These are phyloP conservation scores for Colletotrichum scovillei DNA, from an alignment of 2,329 filamentous ascomycete genomes.

Conservation along the genomic window DNA sequence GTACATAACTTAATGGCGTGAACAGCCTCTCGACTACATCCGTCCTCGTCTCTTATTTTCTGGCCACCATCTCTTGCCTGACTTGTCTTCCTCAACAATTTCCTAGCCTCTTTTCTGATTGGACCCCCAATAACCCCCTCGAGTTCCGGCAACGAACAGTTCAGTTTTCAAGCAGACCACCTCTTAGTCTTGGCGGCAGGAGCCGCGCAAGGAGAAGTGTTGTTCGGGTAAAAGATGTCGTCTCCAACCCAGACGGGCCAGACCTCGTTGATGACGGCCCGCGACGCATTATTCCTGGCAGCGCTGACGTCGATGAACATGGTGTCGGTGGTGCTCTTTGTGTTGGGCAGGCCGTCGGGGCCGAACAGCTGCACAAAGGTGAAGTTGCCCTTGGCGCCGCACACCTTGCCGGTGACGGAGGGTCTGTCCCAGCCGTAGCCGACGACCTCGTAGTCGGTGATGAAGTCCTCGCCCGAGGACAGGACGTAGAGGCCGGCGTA, in stretches of 20 bases:
- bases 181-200: neutral
- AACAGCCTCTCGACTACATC: no score
- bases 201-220: constrained; percentile 12
- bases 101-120: neutral
- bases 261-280: constrained; percentile 3
- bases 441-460: constrained; percentile 1
- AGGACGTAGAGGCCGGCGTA: constrained; percentile 4
- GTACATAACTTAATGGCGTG: no score
- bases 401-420: neutral
- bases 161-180: neutral
- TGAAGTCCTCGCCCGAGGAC: constrained; percentile 2
- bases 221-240: constrained; percentile 4
- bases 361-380: constrained; percentile 2
- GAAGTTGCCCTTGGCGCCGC: constrained; percentile 6
- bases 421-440: neutral
- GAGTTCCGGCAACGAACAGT: no score
- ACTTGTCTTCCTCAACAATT: neutral
- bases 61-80: neutral
- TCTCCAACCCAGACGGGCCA: constrained; percentile 3
- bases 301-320: neutral
- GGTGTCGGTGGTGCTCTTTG: neutral
- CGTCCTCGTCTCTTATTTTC: neutral
- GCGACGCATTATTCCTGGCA: neutral
- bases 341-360: neutral
- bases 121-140: no score